These are phyloP conservation scores for Cadophora sp. DNA, from an alignment of 2,329 filamentous ascomycete species.

Conservation along the genomic window DNA sequence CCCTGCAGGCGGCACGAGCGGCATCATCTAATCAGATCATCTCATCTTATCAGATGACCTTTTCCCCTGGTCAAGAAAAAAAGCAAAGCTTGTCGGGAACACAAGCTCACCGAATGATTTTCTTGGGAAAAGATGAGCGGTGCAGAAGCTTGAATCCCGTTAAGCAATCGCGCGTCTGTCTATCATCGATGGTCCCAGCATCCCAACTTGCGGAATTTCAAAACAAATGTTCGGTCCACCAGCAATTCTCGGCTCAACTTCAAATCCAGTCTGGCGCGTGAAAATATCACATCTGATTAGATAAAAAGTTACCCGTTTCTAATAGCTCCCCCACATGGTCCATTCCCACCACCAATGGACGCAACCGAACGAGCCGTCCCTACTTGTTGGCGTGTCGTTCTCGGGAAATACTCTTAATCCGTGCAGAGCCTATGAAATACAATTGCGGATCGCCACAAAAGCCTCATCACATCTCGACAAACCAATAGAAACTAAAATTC, in stretches of 20 bases:
- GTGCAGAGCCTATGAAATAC: neutral
- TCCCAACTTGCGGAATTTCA: neutral
- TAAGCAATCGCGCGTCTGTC: slow-evolving; percentile 5
- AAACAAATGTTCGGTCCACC: neutral
- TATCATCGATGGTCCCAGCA: neutral
- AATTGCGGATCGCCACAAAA: slow-evolving; percentile 2
- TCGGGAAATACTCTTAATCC: neutral
- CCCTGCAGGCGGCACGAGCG: neutral
- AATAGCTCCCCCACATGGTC: neutral
- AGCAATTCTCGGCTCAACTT: neutral
- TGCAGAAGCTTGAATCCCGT: neutral
- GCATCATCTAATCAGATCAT: slow-evolving; percentile 15
- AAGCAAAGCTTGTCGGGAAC: slow-evolving; percentile 8
- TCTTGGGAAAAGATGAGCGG: slow-evolving; percentile 5
- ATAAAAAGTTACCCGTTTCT: slow-evolving; percentile 1
- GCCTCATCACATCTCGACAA: neutral
- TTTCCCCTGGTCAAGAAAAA: neutral
- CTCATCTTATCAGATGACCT: slow-evolving; percentile 14
- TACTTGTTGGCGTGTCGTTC: slow-evolving; percentile 2
- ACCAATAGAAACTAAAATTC: neutral
- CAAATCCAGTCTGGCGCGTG: slow-evolving; percentile 6
- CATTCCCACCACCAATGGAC: neutral
- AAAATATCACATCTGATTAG: slow-evolving; percentile 15
- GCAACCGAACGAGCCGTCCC: slow-evolving; percentile 5
- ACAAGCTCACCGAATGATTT: slow-evolving; percentile 7